Evolutionary conservation across 345 rosid genomes (phyloP), one percentile per base, ranked within the genome.

Genomic region (Fremontodendron californicum): DNA sequence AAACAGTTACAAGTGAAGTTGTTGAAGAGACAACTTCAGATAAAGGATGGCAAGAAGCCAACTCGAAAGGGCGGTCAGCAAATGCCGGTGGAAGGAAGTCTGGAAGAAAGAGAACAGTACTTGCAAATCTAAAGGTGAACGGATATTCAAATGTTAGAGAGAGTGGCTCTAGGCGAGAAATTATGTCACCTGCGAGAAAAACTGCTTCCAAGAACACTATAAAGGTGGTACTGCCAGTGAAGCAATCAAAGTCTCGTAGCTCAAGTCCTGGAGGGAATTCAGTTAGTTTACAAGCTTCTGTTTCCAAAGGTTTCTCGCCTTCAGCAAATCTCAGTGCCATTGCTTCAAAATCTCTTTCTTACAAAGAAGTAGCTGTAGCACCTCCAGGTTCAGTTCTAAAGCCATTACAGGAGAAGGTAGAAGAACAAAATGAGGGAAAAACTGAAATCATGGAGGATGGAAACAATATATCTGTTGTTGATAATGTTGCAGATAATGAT

Each of bases 31-130:
- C 82, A 48, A 64, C 82, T 78, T 83, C 89, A 4, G 87, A 85
- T 60, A 91, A 89, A 83, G 91, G 94, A 39, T 89, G 94, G 94
- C 93, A 88, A 83, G 90, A 88, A 80, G 94, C 94, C 62, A 83
- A 78, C 77, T 62, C 87, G 2, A 88, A 84, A 81, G 86, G 90
- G 40, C 79, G 89, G 39, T 79, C 82, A 37, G 85, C 88, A 70
- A 85, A 78, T 68, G 77, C 77, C 16, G 69, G 66, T 23, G 78
- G 87, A 49, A 80, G 79, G 79, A 88, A 87, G 73, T 82, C 78
- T 70, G 76, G 79, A 45, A 67, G 43, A 62, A 86, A 82, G 84
- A 78, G 40, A 49, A 86, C 85, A 15, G 46, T 67, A 67, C 86
- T 84, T 76, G 43, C 83, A n/a, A 86, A 85, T 74, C 81, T 86